Evolutionary conservation across 768 basidiomycete species (phyloP).

Genomic region (Mycena floridula): DNA sequence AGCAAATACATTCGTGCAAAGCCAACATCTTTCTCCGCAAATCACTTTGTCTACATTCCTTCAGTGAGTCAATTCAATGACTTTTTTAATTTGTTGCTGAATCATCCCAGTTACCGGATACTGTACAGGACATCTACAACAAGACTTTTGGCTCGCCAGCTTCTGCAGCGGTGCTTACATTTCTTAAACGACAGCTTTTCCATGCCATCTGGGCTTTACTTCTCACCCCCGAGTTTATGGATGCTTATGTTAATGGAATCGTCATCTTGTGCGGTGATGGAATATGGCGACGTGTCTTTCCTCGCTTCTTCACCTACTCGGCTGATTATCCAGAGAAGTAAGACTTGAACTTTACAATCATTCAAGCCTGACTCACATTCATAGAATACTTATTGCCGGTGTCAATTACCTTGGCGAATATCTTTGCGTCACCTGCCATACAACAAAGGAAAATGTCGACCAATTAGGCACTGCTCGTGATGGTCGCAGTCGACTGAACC

Average conservation of each 20-base stretch:
- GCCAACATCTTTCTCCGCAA: slow-evolving; percentile 7
- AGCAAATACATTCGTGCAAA: slow-evolving; percentile 13
- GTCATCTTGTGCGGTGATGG: slow-evolving; percentile 24
- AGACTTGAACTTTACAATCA: slow-evolving; percentile 10
- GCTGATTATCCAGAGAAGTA: slow-evolving; percentile 39
- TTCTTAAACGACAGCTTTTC: slow-evolving; percentile 15
- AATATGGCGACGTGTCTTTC: slow-evolving; percentile 22
- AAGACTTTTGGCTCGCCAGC: slow-evolving; percentile 5
- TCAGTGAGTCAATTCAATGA: slow-evolving; percentile 2
- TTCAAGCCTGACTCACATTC: slow-evolving; percentile 6
- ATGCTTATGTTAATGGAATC: slow-evolving; percentile 27
- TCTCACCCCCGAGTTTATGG: slow-evolving; percentile 26
- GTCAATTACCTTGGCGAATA: slow-evolving; percentile 13
- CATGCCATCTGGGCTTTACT: slow-evolving; percentile 12
- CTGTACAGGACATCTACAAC: slow-evolving; percentile 19
- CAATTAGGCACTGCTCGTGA: slow-evolving; percentile 22
- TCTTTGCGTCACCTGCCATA: slow-evolving; percentile 29
- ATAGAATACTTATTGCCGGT: slow-evolving; percentile 19
- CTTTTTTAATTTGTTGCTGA: neutral
- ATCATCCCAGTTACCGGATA: slow-evolving; percentile 25
- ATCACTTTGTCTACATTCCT: slow-evolving; percentile 18
- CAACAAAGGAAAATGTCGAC: slow-evolving; percentile 20
- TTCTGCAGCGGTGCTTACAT: slow-evolving; percentile 9
- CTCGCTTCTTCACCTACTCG: slow-evolving; percentile 27
- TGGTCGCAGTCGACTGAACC: slow-evolving; percentile 1